Evolutionary conservation across 1,284 basidiomycete genomes (phyloP), one percentile per base, ranked within the genome.

Genomic region (Rhodofomes roseus): DNA sequence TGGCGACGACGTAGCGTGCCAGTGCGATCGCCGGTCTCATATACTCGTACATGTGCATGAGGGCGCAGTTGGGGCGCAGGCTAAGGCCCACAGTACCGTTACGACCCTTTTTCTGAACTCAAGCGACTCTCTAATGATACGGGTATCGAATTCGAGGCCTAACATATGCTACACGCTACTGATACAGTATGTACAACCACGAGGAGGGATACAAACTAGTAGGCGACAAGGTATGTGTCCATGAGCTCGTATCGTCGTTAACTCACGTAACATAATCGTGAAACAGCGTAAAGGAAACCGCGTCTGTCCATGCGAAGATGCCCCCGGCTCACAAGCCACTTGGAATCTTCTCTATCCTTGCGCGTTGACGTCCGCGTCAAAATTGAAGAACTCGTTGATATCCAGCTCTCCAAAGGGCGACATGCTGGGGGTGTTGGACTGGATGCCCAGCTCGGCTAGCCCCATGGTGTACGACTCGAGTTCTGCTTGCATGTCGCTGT

Each of bases 381-480:
- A 37, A 43, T 60, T 55, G 59, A 63, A 62, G 56, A 65, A 54
- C 36, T 60, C 43, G 62, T 54, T 61, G 59, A 64, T 61, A 54
- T 68, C 62, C 50, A 66, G 50, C 29, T 64, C 59, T 31, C 43
- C 58, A 55, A 57, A 58, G 2, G 63, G 56, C 48, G 65, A 56
- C 27, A 57, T 29, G 56, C 53, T 54, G 57, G 63, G 66, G 23
- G 53, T 46, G 25, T 23, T 12, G 9, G 53, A 60, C 51, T 55
- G 50, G 48, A 68, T 67, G 12, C 61, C 64, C 25, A 61, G 62
- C 14, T 63, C 63, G 20, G 60, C 58, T 34, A 70, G 58, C n/a
- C 67, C 68, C 23, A 61, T 39, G 14, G 62, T 52, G 60, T 70
- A 70, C 22, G 64, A 51, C 56, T 67, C 61, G 54, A 67, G 59